Evolutionary conservation across 495 filamentous ascomycete species (phyloP), one percentile per base, ranked within the genome.

Genomic region (Aspergillus conjunctus): DNA sequence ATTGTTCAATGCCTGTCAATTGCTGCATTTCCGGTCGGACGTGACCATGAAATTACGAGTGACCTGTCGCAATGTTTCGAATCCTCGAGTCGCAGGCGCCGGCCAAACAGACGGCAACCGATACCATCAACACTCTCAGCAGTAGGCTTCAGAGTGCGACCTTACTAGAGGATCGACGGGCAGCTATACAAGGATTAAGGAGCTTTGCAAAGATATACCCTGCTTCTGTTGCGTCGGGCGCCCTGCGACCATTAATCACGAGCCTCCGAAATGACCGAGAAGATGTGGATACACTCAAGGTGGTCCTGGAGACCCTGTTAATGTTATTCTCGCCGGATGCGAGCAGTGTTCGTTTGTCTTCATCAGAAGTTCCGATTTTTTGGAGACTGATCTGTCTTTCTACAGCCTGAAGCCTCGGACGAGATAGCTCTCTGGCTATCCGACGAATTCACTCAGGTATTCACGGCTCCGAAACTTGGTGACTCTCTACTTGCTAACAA

Each of bases 201-300:
- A 96, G 92, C 79, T 97, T 98, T 74, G 91, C 94, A 32, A 96
- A 96, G 71, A 85, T 92, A 54, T 98, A 93, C 69, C 95, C 96
- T 33, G 94, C 96, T 21, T 93, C 91, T 11, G 94, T 98, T n/a
- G 92, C 94, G 11, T 96, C 92, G 0, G 93, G 91, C 44, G 88
- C 91, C 21, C 78, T 98, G 30, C 85, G 92, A 58, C 90, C 87
- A 56, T 81, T 98, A 61, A 98, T 98, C 65, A 85, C 82, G 44
- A 90, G 90, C 64, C 77, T 98, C 51, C 85, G 83, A 55, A 90
- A 91, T 73, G 94, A 98, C 81, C 85, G 85, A 22, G 92, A 97
- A 71, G 94, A 98, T 87, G 90, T 96, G 64, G 94, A 98, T 73
- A 98, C 94, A 20, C 87, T 91, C 68, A 96, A 97, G 75, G 86